Evolutionary conservation across 805 yeast species (phyloP).

Genomic region (Kazachstania bromeliacearum): DNA sequence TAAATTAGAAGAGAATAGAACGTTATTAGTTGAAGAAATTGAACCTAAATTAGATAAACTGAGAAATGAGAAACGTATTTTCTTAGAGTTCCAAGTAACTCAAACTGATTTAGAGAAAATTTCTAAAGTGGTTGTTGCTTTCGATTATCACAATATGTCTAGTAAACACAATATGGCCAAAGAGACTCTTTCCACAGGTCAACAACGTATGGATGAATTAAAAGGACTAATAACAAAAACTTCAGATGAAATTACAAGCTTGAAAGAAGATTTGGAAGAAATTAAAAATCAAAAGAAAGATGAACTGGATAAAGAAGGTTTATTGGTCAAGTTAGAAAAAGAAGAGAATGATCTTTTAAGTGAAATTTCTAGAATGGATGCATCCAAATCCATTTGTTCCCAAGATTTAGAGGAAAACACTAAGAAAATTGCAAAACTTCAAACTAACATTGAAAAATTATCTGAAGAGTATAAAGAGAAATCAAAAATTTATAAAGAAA

Average conservation of each 20-base stretch:
- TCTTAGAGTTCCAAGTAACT: slow-evolving; percentile 76
- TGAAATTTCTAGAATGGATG: slow-evolving; percentile 55
- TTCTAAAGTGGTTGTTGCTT: slow-evolving; percentile 65
- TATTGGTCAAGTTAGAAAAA: slow-evolving; percentile 49
- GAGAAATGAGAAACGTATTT: slow-evolving; percentile 70
- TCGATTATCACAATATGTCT: slow-evolving; percentile 46
- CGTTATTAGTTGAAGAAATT: slow-evolving; percentile 72
- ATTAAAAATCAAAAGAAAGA: slow-evolving; percentile 44
- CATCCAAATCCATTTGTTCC: slow-evolving; percentile 47
- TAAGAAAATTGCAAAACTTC: slow-evolving; percentile 28
- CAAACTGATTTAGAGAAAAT: slow-evolving; percentile 72
- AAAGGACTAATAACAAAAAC: slow-evolving; percentile 38
- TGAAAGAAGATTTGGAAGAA: slow-evolving; percentile 51
- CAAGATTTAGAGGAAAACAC: slow-evolving; percentile 52
- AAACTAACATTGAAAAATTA: slow-evolving; percentile 30
- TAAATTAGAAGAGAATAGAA: slow-evolving; percentile 68
- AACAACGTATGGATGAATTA: slow-evolving; percentile 33
- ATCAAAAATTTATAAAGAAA: slow-evolving; percentile 30
- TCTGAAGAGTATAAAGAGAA: slow-evolving; percentile 30
- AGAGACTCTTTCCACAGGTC: slow-evolving; percentile 35
- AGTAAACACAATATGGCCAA: slow-evolving; percentile 37
- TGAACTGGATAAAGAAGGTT: slow-evolving; percentile 53
- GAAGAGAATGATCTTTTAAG: slow-evolving; percentile 49
- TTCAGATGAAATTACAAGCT: slow-evolving; percentile 44
- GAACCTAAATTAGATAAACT: slow-evolving; percentile 83